Percentiles rank a stretch among this genome's conserved stretches.
Conservation (phyloP, 495 filamentous ascomycete species). For the Saxophila tyrrhenica region DNA sequence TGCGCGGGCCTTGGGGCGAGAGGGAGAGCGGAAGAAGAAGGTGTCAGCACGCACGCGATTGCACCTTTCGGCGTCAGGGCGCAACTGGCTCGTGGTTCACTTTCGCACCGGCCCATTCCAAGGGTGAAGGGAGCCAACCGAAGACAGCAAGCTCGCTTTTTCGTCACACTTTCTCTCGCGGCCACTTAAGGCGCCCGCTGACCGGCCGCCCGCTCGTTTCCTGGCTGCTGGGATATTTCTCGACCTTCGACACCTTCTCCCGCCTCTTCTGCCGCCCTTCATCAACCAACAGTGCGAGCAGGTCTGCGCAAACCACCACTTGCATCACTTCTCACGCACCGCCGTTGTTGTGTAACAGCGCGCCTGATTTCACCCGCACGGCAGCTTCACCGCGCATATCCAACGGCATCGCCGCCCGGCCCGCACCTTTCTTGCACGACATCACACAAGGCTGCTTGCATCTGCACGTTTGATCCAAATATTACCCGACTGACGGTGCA, state of each 20-base stretch:
- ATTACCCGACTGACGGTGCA: background rate
- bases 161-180: background rate
- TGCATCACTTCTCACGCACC: background rate
- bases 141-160: background rate
- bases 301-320: background rate
- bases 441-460: background rate
- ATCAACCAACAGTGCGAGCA: background rate
- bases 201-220: conserved; percentile 9
- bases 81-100: background rate
- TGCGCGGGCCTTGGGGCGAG: background rate
- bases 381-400: conserved; percentile 1
- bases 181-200: conserved; percentile 9
- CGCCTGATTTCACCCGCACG: background rate
- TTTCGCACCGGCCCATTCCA: background rate
- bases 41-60: background rate
- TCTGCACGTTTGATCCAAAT: background rate
- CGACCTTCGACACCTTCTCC: conserved; percentile 11
- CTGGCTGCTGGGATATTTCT: conserved; percentile 7
- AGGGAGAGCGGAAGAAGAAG: background rate
- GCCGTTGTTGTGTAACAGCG: background rate
- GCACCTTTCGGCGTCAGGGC: background rate
- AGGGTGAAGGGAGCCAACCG: background rate
- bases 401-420: conserved; percentile 1
- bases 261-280: conserved; percentile 5
- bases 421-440: background rate